phyloP scores from a whole-genome alignment of 192 early-diverging fungal genomes.

The Dissophora globulifera region DNA sequence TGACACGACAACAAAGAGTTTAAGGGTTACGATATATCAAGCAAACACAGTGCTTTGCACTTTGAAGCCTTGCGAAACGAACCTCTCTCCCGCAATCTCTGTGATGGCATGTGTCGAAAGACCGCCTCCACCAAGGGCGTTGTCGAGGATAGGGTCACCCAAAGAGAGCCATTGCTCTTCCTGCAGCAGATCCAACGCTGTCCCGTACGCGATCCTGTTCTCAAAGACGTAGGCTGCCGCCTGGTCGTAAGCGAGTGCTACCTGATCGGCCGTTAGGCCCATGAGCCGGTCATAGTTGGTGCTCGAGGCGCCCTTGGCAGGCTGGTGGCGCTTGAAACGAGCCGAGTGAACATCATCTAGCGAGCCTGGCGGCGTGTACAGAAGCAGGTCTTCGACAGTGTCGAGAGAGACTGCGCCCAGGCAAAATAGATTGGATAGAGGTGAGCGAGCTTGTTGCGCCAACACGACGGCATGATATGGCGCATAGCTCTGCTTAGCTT shows the following conservation, averaged over 20 bases:
- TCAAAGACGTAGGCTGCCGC: constrained; percentile 30
- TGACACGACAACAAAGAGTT: neutral
- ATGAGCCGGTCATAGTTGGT: constrained; percentile 33
- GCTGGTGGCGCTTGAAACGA: constrained; percentile 47
- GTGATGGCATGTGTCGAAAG: constrained; percentile 69
- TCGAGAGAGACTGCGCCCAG: constrained; percentile 36
- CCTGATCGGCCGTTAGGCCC: constrained; percentile 28
- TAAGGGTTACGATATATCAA: neutral
- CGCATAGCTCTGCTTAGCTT: too few species aligned
- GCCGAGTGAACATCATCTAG: constrained; percentile 1
- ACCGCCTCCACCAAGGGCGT: constrained; percentile 64
- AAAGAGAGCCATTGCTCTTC: constrained; percentile 57
- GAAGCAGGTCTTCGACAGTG: constrained; percentile 42
- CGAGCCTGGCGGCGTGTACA: constrained; percentile 30
- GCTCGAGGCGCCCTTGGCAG: constrained; percentile 13
- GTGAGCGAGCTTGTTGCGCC: neutral
- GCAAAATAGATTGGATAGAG: neutral
- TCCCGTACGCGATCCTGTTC: constrained; percentile 39
- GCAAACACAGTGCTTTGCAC: too few species aligned
- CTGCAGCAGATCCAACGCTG: constrained; percentile 48
- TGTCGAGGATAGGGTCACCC: constrained; percentile 65
- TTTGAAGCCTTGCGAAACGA: neutral
- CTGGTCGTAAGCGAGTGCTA: constrained; percentile 22
- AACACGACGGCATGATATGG: neutral
- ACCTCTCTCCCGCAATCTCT: constrained; percentile 80